Conservation (phyloP, 768 basidiomycete species). For the Xanthoconium stramineum region DNA sequence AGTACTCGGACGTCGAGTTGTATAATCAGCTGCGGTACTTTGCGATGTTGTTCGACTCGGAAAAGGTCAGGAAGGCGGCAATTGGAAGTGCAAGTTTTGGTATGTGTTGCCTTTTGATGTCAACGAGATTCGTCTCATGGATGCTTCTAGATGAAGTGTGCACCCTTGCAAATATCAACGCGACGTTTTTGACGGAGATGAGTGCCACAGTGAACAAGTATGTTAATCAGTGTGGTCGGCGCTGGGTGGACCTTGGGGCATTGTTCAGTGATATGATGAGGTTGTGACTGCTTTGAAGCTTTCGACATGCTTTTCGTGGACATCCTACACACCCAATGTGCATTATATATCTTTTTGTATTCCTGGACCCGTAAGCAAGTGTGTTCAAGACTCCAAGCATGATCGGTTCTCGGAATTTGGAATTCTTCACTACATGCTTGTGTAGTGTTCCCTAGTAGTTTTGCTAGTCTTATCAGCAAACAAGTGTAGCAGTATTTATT, state of each 20-base stretch:
- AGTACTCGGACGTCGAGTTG: slow-evolving; percentile 83
- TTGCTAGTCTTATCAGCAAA: too few species aligned
- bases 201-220: slow-evolving; percentile 66
- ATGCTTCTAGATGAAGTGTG: slow-evolving; percentile 35
- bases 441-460: too few species aligned
- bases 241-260: slow-evolving; percentile 79
- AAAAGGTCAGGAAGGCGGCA: slow-evolving; percentile 55
- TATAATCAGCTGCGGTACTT: slow-evolving; percentile 92
- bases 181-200: slow-evolving; percentile 49
- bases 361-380: too few species aligned
- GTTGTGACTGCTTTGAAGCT: slow-evolving; percentile 40
- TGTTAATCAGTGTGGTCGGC: slow-evolving; percentile 81
- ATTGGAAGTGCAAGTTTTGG: slow-evolving; percentile 44
- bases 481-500: too few species aligned
- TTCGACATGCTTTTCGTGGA: not conserved
- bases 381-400: too few species aligned
- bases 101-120: slow-evolving; percentile 22
- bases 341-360: too few species aligned
- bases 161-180: slow-evolving; percentile 50
- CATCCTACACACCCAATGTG: not conserved
- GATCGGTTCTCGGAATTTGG: too few species aligned
- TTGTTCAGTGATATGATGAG: slow-evolving; percentile 82
- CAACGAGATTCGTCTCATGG: not conserved
- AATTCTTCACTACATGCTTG: too few species aligned
- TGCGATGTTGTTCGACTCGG: slow-evolving; percentile 68